phyloP scores from a whole-genome alignment of 2,329 filamentous ascomycete species.

The Penicillium aurantiogriseum region DNA sequence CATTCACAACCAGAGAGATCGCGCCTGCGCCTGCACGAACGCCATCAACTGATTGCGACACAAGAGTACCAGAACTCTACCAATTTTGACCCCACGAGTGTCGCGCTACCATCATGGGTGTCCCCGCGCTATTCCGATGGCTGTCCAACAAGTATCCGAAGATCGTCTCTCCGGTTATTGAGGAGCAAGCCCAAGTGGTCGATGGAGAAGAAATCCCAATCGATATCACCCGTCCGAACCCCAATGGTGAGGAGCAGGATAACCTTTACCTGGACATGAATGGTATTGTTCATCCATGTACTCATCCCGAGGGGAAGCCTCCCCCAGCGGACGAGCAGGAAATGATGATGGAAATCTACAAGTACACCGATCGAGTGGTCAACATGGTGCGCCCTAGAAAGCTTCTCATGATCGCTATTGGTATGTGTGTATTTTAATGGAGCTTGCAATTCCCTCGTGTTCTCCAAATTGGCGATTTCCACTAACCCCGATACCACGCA shows the following conservation, averaged over 20 bases:
- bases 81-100: slow-evolving; percentile 6
- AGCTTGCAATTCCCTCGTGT: not conserved
- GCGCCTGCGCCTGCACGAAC: slow-evolving; percentile 7
- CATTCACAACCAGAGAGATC: not conserved
- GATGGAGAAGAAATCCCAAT: slow-evolving; percentile 83
- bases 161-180: slow-evolving; percentile 87
- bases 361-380: slow-evolving; percentile 96
- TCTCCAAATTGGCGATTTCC: not conserved
- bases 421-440: slow-evolving; percentile 44
- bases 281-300: slow-evolving; percentile 97
- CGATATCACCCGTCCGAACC: slow-evolving; percentile 80
- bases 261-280: slow-evolving; percentile 99
- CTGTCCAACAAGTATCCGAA: slow-evolving; percentile 96
- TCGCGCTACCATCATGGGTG: slow-evolving; percentile 66
- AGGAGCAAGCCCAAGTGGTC: slow-evolving; percentile 77
- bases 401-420: slow-evolving; percentile 94
- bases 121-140: slow-evolving; percentile 93
- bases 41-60: slow-evolving; percentile 14
- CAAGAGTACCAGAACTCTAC: slow-evolving; percentile 6
- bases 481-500: not conserved
- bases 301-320: slow-evolving; percentile 90
- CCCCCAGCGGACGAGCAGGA: slow-evolving; percentile 92
- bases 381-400: slow-evolving; percentile 98
- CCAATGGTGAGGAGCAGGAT: slow-evolving; percentile 96
- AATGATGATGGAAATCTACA: slow-evolving; percentile 99